Base-by-base conservation (phyloP, 2,329 filamentous ascomycete species). In the Didymella pinodella region DNA sequence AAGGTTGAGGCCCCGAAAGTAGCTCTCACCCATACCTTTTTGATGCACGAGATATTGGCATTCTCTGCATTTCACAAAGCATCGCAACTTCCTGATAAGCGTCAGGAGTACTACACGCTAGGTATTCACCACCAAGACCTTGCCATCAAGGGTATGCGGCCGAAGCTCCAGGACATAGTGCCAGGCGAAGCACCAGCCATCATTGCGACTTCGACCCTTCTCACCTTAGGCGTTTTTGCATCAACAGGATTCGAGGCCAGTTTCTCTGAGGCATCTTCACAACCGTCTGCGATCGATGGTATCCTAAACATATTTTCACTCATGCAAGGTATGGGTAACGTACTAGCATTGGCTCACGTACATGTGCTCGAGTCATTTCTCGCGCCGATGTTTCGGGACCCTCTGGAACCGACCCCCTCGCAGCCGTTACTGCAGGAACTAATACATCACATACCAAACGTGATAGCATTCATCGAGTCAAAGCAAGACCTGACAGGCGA, bases 41-140 rank as follows among this genome's bases (percentile, higher is more conserved):
- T 81, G 0, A 72, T 82, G 62, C 76, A 81, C 54, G 75, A 79
- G 11, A 69, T 81, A 3, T 63, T 81, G 11, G 78, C 79, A 6
- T 74, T 77, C 31, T 69, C 80, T 0, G 76, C 79, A 14, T 67
- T 77, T 16, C 75, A 80, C 54, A 70, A 77, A 44, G 76, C 73
- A 4, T 66, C 73, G 44, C 55, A 72, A n/a, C 54, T 73, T 7
- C 68, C 63, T 2, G 69, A 70, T 2, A 59, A 69, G 48, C 60
- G 66, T 29, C 46, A 51, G 32, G 57, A 68, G 26, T 77, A 75
- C 59, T 75, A 74, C 25, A 65, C 70, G 8, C 67, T 74, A n/a
- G 72, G 72, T 5, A 71, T 72, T 26, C 72, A 77, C 52, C 76
- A 78, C 40, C 75, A 78, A 54, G 72, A 77, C 51, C 64, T 74